Percentiles rank a stretch among this genome's conserved stretches.
phyloP scores from a whole-genome alignment of 768 basidiomycete species.

The Russula emetica region DNA sequence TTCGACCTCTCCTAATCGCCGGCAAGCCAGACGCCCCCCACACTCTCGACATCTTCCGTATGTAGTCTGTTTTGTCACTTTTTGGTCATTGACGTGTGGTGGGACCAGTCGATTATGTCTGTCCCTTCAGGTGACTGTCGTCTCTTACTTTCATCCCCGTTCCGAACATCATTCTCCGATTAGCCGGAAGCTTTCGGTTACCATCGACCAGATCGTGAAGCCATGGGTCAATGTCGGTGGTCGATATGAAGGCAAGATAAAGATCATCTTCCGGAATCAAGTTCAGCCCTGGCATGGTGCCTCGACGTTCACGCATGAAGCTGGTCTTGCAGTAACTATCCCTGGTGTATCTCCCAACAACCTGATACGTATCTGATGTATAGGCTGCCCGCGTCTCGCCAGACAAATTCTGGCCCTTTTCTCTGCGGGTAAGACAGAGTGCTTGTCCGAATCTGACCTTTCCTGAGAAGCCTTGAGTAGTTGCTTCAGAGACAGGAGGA shows the following conservation, averaged over 20 bases:
- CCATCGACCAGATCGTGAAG: slow-evolving; percentile 56
- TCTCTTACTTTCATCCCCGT: neutral
- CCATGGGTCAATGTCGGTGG: slow-evolving; percentile 57
- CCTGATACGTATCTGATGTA: neutral
- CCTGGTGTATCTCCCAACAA: neutral
- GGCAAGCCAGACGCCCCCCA: slow-evolving; percentile 61
- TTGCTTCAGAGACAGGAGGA: slow-evolving; percentile 70
- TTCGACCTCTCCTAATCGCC: slow-evolving; percentile 58
- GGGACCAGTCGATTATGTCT: slow-evolving; percentile 75
- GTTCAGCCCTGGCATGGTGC: slow-evolving; percentile 77
- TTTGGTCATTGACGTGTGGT: neutral
- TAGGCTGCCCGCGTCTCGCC: slow-evolving; percentile 70
- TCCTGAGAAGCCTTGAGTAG: slow-evolving; percentile 37
- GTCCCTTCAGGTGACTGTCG: slow-evolving; percentile 61
- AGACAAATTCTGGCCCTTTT: slow-evolving; percentile 76
- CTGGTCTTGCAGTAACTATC: slow-evolving; percentile 64
- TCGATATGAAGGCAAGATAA: slow-evolving; percentile 67
- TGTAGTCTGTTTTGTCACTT: slow-evolving; percentile 29
- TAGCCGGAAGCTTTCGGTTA: slow-evolving; percentile 58
- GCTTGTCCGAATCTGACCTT: neutral
- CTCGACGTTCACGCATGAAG: slow-evolving; percentile 78
- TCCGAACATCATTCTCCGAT: neutral
- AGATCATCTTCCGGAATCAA: slow-evolving; percentile 64
- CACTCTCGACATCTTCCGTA: slow-evolving; percentile 75
- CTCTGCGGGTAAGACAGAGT: slow-evolving; percentile 47